Evolutionary conservation across 352 stramenopile species (phyloP), one percentile per base, ranked within the genome.

Genomic region (Lagenidium giganteum): DNA sequence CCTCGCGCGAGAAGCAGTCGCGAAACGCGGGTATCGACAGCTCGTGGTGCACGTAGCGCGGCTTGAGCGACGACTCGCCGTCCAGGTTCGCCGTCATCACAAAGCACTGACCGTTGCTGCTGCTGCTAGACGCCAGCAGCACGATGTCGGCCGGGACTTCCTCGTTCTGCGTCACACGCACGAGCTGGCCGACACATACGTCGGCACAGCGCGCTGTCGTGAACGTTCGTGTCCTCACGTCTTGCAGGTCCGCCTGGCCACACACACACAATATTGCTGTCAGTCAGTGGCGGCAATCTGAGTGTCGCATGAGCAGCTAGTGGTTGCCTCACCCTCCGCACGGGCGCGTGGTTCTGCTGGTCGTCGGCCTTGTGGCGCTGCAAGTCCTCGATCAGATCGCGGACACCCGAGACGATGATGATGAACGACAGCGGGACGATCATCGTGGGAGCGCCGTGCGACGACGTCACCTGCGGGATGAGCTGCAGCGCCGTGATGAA

Each of bases 21-120:
- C 40, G 20, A 27, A 59, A 62, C 8, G 56, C 20, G 4, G 41
- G 17, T 18, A 42, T 42, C 32, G 57, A 68, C 3, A 85, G 35
- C 5, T 70, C 49, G 16, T 57, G 41, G 8, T 67, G 70, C n/a
- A 81, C 73, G 31, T 83, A 74, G 0, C 80, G 64, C 1, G 78
- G 68, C 51, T 96, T 96, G 21, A 96, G 52, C 13, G 90, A 93
- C 7, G 86, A 95, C 47, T 96, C 85, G 3, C 86, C 86, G 45
- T 96, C 86, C 9, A 96, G 55, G 36, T 93, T 95, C 7, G 81
- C 72, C 0, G 86, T 95, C 72, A 82, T 86, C 14, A 93, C 79
- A 36, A 80, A 94, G 52, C 74, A 90, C 37, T 81, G 61, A 0
- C 83, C 75, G 33, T 77, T 80, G 1, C 57, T 27, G 18, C 61